phyloP scores from a whole-genome alignment of 2,329 filamentous ascomycete species.

The Pseudogymnoascus sp. region DNA sequence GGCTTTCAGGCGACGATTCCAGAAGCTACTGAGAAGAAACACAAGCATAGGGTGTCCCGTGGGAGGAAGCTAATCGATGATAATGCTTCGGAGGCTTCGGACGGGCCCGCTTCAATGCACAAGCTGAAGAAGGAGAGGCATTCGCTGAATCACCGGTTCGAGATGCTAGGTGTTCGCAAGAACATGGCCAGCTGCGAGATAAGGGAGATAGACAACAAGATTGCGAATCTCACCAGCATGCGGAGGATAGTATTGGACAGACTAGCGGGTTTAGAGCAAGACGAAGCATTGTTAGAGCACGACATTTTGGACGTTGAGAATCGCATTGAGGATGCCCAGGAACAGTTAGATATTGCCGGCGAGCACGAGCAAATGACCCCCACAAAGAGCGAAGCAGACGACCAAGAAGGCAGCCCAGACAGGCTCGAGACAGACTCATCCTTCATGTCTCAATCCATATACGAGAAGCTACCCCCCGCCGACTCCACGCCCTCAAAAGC shows the following conservation, averaged over 20 bases:
- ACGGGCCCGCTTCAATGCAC: conserved; percentile 57
- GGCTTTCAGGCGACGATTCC: conserved; percentile 89
- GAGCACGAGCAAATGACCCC: conserved; percentile 44
- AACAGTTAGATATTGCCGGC: conserved; percentile 49
- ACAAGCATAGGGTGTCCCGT: conserved; percentile 62
- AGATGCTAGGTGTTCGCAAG: conserved; percentile 86
- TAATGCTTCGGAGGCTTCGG: conserved; percentile 39
- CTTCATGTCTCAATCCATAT: conserved; percentile 98
- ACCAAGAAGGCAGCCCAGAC: conserved; percentile 39
- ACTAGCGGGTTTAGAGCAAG: conserved; percentile 76
- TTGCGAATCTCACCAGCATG: conserved; percentile 87
- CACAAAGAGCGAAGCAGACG: conserved; percentile 41
- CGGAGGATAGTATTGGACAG: conserved; percentile 83
- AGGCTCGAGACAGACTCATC: conserved; percentile 38
- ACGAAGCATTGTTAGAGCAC: conserved; percentile 82
- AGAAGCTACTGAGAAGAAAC: conserved; percentile 57
- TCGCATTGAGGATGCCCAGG: conserved; percentile 53
- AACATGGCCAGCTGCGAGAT: conserved; percentile 98
- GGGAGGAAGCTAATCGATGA: conserved; percentile 69
- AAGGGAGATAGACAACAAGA: conserved; percentile 91
- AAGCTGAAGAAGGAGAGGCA: conserved; percentile 74
- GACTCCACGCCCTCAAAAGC: conserved; percentile 41
- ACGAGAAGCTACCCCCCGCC: conserved; percentile 70
- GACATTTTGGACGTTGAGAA: conserved; percentile 60
- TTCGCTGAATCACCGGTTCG: conserved; percentile 71